phyloP scores from a whole-genome alignment of 192 early-diverging fungal genomes.

The Backusella westeae region DNA sequence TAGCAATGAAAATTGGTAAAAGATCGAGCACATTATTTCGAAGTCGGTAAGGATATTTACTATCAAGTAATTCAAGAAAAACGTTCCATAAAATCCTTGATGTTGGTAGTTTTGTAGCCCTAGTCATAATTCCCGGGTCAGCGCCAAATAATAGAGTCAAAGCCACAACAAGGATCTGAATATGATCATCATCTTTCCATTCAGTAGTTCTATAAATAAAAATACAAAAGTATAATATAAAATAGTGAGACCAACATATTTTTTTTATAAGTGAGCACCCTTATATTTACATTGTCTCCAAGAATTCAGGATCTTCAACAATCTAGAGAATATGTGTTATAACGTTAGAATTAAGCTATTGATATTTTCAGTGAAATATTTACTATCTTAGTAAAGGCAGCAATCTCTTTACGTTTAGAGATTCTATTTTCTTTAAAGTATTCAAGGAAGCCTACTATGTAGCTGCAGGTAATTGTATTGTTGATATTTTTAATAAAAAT shows the following conservation, averaged over 20 bases:
- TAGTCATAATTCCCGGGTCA: constrained; percentile 39
- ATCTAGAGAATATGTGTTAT: constrained; percentile 17
- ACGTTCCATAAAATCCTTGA: constrained; percentile 37
- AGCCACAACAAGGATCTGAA: constrained; percentile 34
- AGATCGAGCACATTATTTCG: constrained; percentile 49
- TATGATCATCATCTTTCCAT: constrained; percentile 11
- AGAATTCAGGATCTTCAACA: constrained; percentile 23
- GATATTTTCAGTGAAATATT: not conserved
- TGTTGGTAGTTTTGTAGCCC: constrained; percentile 26
- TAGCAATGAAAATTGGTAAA: constrained; percentile 44
- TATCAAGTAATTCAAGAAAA: constrained; percentile 39
- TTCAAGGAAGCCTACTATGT: constrained; percentile 20
- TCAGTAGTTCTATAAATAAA: constrained; percentile 21
- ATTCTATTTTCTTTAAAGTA: constrained; percentile 12
- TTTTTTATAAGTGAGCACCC: not conserved
- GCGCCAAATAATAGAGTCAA: constrained; percentile 51
- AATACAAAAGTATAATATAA: not conserved
- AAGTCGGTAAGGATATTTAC: constrained; percentile 25
- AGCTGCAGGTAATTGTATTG: not conserved
- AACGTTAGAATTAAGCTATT: not conserved
- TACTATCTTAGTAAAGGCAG: not conserved
- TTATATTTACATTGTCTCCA: constrained; percentile 38
- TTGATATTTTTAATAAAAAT: not conserved
- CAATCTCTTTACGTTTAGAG: not conserved
- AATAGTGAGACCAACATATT: not conserved